These are phyloP conservation scores for Acacia pycnantha DNA, from an alignment of 331 rosid species.

Conservation along the genomic window DNA sequence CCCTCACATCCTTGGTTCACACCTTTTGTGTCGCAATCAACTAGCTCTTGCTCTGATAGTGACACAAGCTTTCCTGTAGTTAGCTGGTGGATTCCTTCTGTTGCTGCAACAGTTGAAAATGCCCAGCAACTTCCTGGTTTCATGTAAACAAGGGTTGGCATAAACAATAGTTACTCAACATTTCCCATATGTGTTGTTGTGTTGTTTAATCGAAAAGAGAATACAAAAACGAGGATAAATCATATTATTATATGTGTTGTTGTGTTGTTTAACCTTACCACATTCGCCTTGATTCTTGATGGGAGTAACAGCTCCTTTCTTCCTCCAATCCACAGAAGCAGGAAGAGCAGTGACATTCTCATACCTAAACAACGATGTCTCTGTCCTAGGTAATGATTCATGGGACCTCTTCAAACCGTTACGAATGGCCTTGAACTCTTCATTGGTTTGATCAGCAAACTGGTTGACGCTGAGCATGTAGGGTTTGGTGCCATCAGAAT, in stretches of 20 bases:
- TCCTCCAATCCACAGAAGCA: constrained; percentile 40
- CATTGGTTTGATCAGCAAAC: constrained; percentile 36
- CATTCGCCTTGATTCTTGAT: constrained; percentile 48
- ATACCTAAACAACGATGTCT: constrained; percentile 16
- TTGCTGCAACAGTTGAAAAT: constrained; percentile 41
- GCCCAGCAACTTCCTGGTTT: constrained; percentile 47
- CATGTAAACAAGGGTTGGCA: background rate
- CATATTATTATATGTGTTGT: background rate
- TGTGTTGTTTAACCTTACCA: constrained; percentile 32
- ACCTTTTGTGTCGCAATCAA: constrained; percentile 43
- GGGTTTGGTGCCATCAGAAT: constrained; percentile 22
- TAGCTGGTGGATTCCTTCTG: constrained; percentile 38
- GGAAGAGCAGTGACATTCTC: constrained; percentile 33
- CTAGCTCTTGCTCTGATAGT: constrained; percentile 44
- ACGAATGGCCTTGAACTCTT: constrained; percentile 33
- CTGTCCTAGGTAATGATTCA: background rate
- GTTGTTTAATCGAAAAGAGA: too few species aligned
- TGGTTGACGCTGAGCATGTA: constrained; percentile 38
- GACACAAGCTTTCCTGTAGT: constrained; percentile 31
- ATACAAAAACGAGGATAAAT: background rate
- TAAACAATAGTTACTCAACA: background rate
- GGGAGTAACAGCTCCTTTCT: constrained; percentile 43
- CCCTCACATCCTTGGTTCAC: constrained; percentile 39
- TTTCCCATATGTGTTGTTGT: too few species aligned
- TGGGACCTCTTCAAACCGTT: constrained; percentile 32